Evolutionary conservation across 2,329 filamentous ascomycete genomes (phyloP).

Genomic region (Pseudohalonectria lignicola): DNA sequence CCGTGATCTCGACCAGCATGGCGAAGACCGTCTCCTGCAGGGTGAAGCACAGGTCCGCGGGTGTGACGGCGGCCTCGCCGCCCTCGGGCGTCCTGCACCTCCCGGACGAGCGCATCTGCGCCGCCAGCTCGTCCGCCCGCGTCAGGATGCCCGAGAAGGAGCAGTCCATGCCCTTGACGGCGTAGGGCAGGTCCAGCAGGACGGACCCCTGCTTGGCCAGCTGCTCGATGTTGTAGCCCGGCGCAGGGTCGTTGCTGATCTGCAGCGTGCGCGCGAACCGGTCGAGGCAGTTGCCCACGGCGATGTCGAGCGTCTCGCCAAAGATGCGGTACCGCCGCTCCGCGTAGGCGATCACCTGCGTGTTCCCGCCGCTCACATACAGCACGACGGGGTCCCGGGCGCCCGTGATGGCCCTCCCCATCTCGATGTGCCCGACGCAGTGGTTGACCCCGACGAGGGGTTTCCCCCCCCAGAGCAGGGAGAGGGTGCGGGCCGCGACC

Average conservation of each 20-base stretch:
- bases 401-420: slow-evolving; percentile 88
- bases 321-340: slow-evolving; percentile 95
- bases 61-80: slow-evolving; percentile 57
- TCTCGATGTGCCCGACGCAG: slow-evolving; percentile 97
- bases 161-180: slow-evolving; percentile 98
- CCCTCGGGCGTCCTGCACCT: slow-evolving; percentile 6
- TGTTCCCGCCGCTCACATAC: slow-evolving; percentile 93
- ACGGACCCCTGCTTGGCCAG: slow-evolving; percentile 63
- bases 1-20: slow-evolving; percentile 97
- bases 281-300: slow-evolving; percentile 94
- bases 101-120: slow-evolving; percentile 42
- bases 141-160: slow-evolving; percentile 90
- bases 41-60: slow-evolving; percentile 83
- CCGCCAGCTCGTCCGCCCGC: slow-evolving; percentile 68
- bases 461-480: slow-evolving; percentile 70
- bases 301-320: slow-evolving; percentile 93
- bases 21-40: slow-evolving; percentile 92
- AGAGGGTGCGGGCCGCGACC: slow-evolving; percentile 67
- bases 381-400: slow-evolving; percentile 87
- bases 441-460: slow-evolving; percentile 94
- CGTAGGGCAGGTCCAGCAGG: slow-evolving; percentile 82
- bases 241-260: slow-evolving; percentile 92
- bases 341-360: slow-evolving; percentile 94
- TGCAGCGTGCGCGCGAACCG: slow-evolving; percentile 83
- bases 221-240: slow-evolving; percentile 97